Percentiles rank a stretch among this genome's conserved stretches.
These are phyloP conservation scores for Talaromyces sp. DNA, from an alignment of 2,329 filamentous ascomycete species.

Conservation along the genomic window DNA sequence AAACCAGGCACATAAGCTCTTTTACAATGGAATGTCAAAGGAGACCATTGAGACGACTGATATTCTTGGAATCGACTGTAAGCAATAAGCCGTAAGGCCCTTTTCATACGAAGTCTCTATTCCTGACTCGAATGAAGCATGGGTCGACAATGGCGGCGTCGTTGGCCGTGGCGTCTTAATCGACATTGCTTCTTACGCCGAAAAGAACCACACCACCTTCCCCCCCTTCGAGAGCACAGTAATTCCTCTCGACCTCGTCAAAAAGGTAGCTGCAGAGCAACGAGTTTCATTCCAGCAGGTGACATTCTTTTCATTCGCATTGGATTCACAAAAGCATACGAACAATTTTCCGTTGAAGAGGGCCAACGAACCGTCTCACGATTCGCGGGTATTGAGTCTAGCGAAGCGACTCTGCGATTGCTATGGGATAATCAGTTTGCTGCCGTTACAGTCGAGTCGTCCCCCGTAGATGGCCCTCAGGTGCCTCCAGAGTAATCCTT, in stretches of 20 bases:
- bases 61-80: conserved; percentile 41
- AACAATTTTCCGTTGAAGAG: conserved; percentile 33
- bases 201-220: conserved; percentile 32
- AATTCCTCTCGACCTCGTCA: conserved; percentile 43
- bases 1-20: conserved; percentile 39
- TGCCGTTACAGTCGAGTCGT: conserved; percentile 30
- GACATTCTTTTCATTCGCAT: conserved; percentile 56
- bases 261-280: conserved; percentile 43
- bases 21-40: conserved; percentile 40
- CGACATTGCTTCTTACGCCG: conserved; percentile 44
- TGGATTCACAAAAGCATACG: conserved; percentile 47
- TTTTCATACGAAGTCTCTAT: too few species aligned
- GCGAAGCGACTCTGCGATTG: conserved; percentile 30
- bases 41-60: conserved; percentile 33
- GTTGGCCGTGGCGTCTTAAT: conserved; percentile 47
- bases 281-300: conserved; percentile 43
- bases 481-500: conserved; percentile 23
- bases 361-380: conserved; percentile 19
- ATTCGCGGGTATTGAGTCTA: conserved; percentile 32
- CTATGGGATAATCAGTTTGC: conserved; percentile 33
- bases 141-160: conserved; percentile 37
- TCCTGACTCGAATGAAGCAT: conserved; percentile 22
- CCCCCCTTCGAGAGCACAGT: conserved; percentile 37
- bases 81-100: background rate
- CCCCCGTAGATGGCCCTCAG: conserved; percentile 24